These are phyloP conservation scores for Cryoendolithus antarcticus DNA, from an alignment of 2,329 filamentous ascomycete genomes.

Conservation along the genomic window DNA sequence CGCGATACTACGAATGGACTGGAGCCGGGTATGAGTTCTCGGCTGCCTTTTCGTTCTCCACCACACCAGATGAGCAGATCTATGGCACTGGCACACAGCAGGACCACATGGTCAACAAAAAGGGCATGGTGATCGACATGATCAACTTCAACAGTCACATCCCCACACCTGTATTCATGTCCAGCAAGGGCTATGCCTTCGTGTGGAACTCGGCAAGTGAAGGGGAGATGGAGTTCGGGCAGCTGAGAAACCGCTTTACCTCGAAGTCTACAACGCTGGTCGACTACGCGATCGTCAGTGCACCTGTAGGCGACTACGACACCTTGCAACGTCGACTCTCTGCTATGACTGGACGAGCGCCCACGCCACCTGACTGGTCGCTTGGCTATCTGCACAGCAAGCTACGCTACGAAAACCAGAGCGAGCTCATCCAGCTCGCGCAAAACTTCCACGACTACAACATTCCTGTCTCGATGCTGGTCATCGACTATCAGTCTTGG, in stretches of 20 bases:
- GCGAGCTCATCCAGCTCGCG: conserved; percentile 18
- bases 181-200: conserved; percentile 19
- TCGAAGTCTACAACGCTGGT: conserved; percentile 18
- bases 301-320: conserved; percentile 19
- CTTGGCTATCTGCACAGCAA: conserved; percentile 22
- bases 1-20: conserved; percentile 26
- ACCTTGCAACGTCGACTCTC: conserved; percentile 16
- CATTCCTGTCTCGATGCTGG: conserved; percentile 21
- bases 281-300: conserved; percentile 20
- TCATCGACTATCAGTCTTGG: conserved; percentile 23
- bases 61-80: conserved; percentile 22
- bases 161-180: conserved; percentile 21
- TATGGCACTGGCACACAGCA: conserved; percentile 20
- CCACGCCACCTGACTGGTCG: conserved; percentile 19
- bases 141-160: conserved; percentile 23
- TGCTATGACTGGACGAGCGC: conserved; percentile 18
- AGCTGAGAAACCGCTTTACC: conserved; percentile 17
- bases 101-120: conserved; percentile 22
- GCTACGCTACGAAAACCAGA: conserved; percentile 22
- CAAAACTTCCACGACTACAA: conserved; percentile 18
- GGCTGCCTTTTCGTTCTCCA: conserved; percentile 26
- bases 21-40: conserved; percentile 24
- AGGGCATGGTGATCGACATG: conserved; percentile 20
- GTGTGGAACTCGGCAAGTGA: conserved; percentile 21
- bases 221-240: conserved; percentile 21